A percentile compares a stretch with the other conserved stretches of the same genome.
Conservation (phyloP, 2,329 filamentous ascomycete species). For the Ophidiomyces ophidiicola region DNA sequence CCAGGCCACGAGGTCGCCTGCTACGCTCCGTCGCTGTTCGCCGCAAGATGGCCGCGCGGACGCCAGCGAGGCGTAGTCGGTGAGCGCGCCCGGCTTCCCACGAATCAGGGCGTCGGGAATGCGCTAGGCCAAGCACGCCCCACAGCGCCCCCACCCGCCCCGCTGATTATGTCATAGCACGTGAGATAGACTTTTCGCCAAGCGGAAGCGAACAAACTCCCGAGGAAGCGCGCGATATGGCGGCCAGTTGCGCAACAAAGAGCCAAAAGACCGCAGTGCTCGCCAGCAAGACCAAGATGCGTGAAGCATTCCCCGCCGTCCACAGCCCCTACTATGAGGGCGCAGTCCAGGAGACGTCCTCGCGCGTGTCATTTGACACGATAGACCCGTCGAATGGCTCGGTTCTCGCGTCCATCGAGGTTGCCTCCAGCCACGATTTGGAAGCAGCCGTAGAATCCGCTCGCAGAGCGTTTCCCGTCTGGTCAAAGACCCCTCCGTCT, state of each 20-base stretch:
- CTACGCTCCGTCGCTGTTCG: too few species aligned
- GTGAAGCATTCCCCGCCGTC: slow-evolving; percentile 32
- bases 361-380: slow-evolving; percentile 54
- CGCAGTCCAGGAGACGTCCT: slow-evolving; percentile 48
- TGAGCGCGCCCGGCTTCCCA: too few species aligned
- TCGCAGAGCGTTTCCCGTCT: slow-evolving; percentile 56
- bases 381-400: slow-evolving; percentile 61
- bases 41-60: too few species aligned
- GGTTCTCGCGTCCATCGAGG: slow-evolving; percentile 58
- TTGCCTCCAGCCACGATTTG: slow-evolving; percentile 54
- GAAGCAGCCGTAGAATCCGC: slow-evolving; percentile 62
- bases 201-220: neutral
- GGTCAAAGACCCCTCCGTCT: slow-evolving; percentile 64
- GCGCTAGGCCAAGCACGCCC: neutral
- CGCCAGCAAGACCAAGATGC: too few species aligned
- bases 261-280: neutral
- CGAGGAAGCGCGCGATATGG: neutral
- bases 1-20: too few species aligned
- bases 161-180: slow-evolving; percentile 1
- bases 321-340: slow-evolving; percentile 67
- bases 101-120: slow-evolving; percentile 1
- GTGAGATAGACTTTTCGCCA: neutral
- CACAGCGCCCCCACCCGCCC: neutral
- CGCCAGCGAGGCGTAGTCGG: too few species aligned
- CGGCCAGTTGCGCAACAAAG: neutral